phyloP scores from a whole-genome alignment of 139 green algal species.

The Tetratostichococcus sp. region DNA sequence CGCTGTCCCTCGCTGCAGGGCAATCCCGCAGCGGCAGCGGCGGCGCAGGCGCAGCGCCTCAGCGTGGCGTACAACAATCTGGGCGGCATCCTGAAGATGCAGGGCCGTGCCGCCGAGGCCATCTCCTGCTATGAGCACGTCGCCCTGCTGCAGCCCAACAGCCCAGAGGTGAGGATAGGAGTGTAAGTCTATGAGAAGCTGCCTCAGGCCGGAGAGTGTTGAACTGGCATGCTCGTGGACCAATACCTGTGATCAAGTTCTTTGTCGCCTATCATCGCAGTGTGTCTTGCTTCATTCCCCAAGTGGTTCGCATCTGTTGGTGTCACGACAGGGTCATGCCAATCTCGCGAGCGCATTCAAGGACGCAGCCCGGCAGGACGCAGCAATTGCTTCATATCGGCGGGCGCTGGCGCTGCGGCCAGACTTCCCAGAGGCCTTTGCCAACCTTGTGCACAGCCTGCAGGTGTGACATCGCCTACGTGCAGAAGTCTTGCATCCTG shows the following conservation, averaged over 20 bases:
- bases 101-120: conserved; percentile 56
- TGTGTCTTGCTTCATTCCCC: too few relatives aligned
- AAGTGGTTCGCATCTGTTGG: neutral
- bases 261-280: too few relatives aligned
- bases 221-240: too few relatives aligned
- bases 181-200: too few relatives aligned
- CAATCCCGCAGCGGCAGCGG: conserved; percentile 8
- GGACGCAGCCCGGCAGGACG: conserved; percentile 57
- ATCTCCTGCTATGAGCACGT: conserved; percentile 82
- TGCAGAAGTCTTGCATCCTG: too few relatives aligned
- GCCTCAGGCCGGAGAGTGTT: too few relatives aligned
- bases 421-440: conserved; percentile 79
- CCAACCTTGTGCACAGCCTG: conserved; percentile 81
- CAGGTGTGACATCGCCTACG: neutral
- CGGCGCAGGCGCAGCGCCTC: conserved; percentile 56
- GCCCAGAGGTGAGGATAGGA: conserved; percentile 33
- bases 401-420: conserved; percentile 57
- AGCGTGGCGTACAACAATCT: conserved; percentile 82
- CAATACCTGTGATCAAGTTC: too few relatives aligned
- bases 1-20: neutral
- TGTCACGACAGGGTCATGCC: conserved; percentile 38
- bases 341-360: conserved; percentile 82
- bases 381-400: conserved; percentile 68
- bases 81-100: conserved; percentile 61
- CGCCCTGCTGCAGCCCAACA: conserved; percentile 57